Conservation (phyloP, 2,329 filamentous ascomycete genomes). For the Chrysoporthe austroafricana region DNA sequence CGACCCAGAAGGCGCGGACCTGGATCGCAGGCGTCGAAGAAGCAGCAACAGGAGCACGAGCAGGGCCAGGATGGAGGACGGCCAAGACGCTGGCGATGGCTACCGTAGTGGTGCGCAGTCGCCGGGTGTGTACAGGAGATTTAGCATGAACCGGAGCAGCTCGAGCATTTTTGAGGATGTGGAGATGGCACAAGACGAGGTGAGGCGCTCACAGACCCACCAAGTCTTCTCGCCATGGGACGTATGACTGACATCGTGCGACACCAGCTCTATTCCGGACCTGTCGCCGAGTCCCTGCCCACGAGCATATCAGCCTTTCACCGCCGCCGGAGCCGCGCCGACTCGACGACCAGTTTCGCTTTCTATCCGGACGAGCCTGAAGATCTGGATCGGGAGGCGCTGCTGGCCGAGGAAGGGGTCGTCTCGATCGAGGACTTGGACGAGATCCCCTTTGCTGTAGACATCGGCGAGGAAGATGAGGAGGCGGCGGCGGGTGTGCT, state of each 20-base stretch:
- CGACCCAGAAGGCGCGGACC: constrained; percentile 20
- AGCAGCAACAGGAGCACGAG: constrained; percentile 9
- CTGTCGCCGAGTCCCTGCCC: constrained; percentile 93
- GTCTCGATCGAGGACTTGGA: constrained; percentile 41
- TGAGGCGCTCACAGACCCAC: constrained; percentile 42
- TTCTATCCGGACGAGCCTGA: constrained; percentile 76
- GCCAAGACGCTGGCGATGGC: constrained; percentile 31
- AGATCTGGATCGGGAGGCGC: constrained; percentile 38
- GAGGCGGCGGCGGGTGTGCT: constrained; percentile 14
- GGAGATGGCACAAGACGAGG: constrained; percentile 98
- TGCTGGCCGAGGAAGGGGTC: constrained; percentile 34
- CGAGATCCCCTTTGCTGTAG: constrained; percentile 46
- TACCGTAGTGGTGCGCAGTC: constrained; percentile 29
- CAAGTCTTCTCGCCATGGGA: neutral
- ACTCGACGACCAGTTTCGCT: constrained; percentile 86
- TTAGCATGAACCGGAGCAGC: constrained; percentile 72
- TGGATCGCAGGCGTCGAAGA: constrained; percentile 15
- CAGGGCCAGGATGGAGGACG: constrained; percentile 16
- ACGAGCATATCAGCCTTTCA: constrained; percentile 94
- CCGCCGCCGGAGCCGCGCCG: constrained; percentile 71
- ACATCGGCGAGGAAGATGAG: constrained; percentile 43
- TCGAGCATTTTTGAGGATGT: constrained; percentile 89
- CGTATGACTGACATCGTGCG: constrained; percentile 5
- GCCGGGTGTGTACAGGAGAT: constrained; percentile 61
- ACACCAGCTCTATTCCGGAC: constrained; percentile 78